Percentiles rank a stretch among this genome's conserved stretches.
Conservation (phyloP, 768 basidiomycete species). For the Neoboletus brunneissimus region DNA sequence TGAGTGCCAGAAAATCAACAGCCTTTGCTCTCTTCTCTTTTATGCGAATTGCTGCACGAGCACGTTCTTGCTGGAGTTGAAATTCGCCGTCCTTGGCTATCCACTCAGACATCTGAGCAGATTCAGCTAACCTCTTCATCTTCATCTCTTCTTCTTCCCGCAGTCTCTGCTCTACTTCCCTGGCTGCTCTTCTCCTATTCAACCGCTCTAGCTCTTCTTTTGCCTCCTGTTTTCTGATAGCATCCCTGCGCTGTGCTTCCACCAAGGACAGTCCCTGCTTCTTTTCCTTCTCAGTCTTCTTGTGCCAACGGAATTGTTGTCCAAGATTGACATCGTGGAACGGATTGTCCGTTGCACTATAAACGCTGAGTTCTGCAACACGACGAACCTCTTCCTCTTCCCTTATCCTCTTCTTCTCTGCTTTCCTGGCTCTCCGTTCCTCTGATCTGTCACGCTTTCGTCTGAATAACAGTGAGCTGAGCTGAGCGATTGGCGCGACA, state of each 20-base stretch:
- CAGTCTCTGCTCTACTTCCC: slow-evolving; percentile 84
- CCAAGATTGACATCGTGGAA: slow-evolving; percentile 97
- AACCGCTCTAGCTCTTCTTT: slow-evolving; percentile 93
- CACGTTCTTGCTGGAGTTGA: slow-evolving; percentile 90
- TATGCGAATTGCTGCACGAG: slow-evolving; percentile 88
- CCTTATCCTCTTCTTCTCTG: slow-evolving; percentile 77
- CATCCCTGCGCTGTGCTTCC: slow-evolving; percentile 79
- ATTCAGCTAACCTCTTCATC: slow-evolving; percentile 88
- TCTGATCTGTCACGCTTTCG: slow-evolving; percentile 86
- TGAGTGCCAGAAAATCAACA: slow-evolving; percentile 96
- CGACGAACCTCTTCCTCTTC: slow-evolving; percentile 91
- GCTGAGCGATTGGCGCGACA: neutral
- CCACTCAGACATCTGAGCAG: slow-evolving; percentile 98
- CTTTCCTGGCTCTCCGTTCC: slow-evolving; percentile 79
- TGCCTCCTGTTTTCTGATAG: slow-evolving; percentile 79
- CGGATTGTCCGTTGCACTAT: slow-evolving; percentile 95
- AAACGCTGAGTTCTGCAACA: slow-evolving; percentile 92
- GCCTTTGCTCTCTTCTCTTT: slow-evolving; percentile 97
- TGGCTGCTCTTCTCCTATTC: slow-evolving; percentile 85
- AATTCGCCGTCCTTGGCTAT: slow-evolving; percentile 95
- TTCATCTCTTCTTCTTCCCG: slow-evolving; percentile 91
- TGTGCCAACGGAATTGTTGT: slow-evolving; percentile 98
- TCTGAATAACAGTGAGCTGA: slow-evolving; percentile 38
- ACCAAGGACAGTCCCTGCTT: slow-evolving; percentile 78
- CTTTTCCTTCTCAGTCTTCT: slow-evolving; percentile 95